These are phyloP conservation scores for Fusarium siculi DNA, from an alignment of 2,329 filamentous ascomycete species.

Conservation along the genomic window DNA sequence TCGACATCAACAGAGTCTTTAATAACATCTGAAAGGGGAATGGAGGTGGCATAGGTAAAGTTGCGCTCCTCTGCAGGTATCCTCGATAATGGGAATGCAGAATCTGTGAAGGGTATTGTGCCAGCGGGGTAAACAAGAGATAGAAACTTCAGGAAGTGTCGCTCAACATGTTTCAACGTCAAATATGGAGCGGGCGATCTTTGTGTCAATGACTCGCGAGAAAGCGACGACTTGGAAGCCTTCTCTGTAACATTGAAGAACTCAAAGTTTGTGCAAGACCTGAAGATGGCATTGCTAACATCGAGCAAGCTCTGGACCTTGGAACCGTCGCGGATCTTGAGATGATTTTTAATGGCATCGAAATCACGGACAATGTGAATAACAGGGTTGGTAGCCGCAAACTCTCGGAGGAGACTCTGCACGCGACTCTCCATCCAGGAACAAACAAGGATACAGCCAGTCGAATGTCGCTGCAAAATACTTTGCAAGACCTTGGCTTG, in stretches of 20 bases:
- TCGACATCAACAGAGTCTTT: constrained; percentile 67
- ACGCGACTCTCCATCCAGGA: constrained; percentile 75
- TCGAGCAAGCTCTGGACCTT: constrained; percentile 69
- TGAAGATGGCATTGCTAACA: constrained; percentile 67
- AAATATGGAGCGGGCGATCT: constrained; percentile 67
- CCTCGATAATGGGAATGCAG: constrained; percentile 72
- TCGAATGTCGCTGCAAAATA: constrained; percentile 67
- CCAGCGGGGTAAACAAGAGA: constrained; percentile 67
- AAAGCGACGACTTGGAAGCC: constrained; percentile 41
- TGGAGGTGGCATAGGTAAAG: constrained; percentile 74
- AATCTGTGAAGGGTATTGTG: constrained; percentile 68
- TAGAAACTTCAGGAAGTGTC: constrained; percentile 76
- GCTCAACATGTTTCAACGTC: constrained; percentile 73
- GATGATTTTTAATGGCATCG: constrained; percentile 70
- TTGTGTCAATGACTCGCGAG: constrained; percentile 42
- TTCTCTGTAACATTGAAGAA: constrained; percentile 79
- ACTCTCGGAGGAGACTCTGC: constrained; percentile 69
- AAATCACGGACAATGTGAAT: constrained; percentile 76
- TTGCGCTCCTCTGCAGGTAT: constrained; percentile 68
- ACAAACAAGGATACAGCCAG: constrained; percentile 75
- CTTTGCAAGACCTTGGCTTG: constrained; percentile 71
- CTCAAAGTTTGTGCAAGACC: constrained; percentile 76
- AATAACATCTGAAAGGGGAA: constrained; percentile 68
- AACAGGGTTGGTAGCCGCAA: constrained; percentile 73
- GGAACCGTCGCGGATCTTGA: constrained; percentile 65